Base-by-base conservation (phyloP, 1,284 basidiomycete species). In the Fistulina hepatica region DNA sequence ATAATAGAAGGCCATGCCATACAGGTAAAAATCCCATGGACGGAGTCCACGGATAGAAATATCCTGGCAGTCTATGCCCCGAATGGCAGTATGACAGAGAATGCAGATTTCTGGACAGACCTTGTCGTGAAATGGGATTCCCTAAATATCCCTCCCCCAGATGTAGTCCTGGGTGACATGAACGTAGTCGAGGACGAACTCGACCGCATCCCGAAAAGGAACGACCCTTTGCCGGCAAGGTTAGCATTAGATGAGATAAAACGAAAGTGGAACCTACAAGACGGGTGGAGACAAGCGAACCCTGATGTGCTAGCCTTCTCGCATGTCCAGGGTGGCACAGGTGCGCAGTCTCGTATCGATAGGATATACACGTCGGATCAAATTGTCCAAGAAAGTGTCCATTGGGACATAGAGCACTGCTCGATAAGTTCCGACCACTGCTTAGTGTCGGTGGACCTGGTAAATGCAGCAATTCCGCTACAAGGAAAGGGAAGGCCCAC, bases 31-130 rank as follows among this genome's bases (percentile, higher is more conserved):
- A 15, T 44, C 1, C 43, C 43, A 0, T 51, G 49, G 47, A 40
- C 48, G 10, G 33, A 27, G 0, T 15, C 23, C 1, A 11, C 16
- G 1, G 43, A 34, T 0, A 12, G 35, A 2, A 46, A 40, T 1
- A 24, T 42, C 1, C 39, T 49, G 2, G 37, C 12, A 0, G 28
- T 42, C 9, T 51, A 51, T 34, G 49, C 47, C 0, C 47, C 49
- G n/a, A 42, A 45, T 9, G 43, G 43, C 2, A 38, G 38, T 2
- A 37, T 34, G 28, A 32, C 28, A 9, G 40, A 34, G 7, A 49
- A 46, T 16, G 4, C 10, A 31, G 15, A 10, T 0, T 51, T 49
- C 38, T 51, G 46, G 45, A 17, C 44, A 2, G 9, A 27, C 1
- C 25, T 51, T 0, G n/a, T n/a, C n/a, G n/a, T n/a, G n/a, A n/a